These are phyloP conservation scores for Vitis cinerea DNA, from an alignment of 164 flowering plant species.

Conservation along the genomic window DNA sequence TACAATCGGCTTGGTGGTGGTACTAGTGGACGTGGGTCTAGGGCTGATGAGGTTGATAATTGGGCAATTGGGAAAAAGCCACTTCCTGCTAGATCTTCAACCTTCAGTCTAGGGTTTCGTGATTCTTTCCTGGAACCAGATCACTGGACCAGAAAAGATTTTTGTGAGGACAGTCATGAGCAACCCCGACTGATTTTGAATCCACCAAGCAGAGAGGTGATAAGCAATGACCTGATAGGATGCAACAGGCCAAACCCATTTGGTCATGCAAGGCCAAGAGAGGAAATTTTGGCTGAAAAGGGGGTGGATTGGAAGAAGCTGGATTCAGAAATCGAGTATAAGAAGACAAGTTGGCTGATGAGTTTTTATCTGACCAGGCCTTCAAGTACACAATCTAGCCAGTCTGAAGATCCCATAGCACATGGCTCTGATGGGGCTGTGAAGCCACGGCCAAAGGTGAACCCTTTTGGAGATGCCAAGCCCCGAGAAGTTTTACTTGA, in stretches of 20 bases:
- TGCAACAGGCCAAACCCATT: constrained; percentile 66
- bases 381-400: constrained; percentile 56
- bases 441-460: constrained; percentile 67
- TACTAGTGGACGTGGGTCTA: constrained; percentile 24
- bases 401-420: constrained; percentile 49
- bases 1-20: constrained; percentile 42
- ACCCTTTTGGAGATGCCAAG: constrained; percentile 96
- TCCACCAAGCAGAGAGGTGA: constrained; percentile 36
- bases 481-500: constrained; percentile 83
- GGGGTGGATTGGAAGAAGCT: constrained; percentile 86
- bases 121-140: constrained; percentile 41
- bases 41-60: constrained; percentile 80
- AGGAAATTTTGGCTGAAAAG: constrained; percentile 84
- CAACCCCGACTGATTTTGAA: constrained; percentile 57
- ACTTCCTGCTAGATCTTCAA: constrained; percentile 30
- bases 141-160: constrained; percentile 33
- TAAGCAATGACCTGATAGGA: constrained; percentile 31
- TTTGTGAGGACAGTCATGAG: constrained; percentile 25
- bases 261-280: constrained; percentile 89
- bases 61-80: constrained; percentile 64
- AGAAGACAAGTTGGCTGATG: constrained; percentile 67
- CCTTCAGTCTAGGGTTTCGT: constrained; percentile 40
- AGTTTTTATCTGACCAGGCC: constrained; percentile 87
- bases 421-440: constrained; percentile 33
- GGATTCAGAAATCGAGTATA: constrained; percentile 63